phyloP scores from a whole-genome alignment of 805 yeast species.

The Starmerella stellata region DNA sequence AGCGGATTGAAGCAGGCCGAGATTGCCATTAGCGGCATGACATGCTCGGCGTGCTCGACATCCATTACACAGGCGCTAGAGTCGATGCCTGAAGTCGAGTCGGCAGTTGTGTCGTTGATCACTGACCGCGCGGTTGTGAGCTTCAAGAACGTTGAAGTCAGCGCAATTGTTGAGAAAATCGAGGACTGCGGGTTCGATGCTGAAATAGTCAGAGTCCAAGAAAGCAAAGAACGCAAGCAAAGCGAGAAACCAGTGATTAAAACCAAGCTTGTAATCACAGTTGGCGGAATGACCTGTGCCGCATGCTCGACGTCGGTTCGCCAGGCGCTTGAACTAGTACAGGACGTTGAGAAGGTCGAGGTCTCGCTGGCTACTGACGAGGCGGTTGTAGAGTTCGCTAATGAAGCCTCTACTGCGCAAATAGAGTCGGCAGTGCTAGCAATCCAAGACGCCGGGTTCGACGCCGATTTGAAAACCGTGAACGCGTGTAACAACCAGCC shows the following conservation, averaged over 20 bases:
- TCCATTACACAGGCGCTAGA: conserved; percentile 42
- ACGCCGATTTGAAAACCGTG: conserved; percentile 22
- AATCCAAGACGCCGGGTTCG: conserved; percentile 67
- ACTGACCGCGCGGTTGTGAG: conserved; percentile 54
- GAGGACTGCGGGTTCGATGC: conserved; percentile 69
- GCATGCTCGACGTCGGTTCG: conserved; percentile 60
- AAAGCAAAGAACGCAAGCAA: background rate
- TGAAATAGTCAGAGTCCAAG: conserved; percentile 2
- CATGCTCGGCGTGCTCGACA: conserved; percentile 72
- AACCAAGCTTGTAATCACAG: conserved; percentile 16
- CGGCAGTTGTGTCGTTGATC: conserved; percentile 48
- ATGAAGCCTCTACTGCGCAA: conserved; percentile 21
- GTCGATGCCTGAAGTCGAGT: conserved; percentile 32
- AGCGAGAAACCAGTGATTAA: background rate
- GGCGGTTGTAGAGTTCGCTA: conserved; percentile 39
- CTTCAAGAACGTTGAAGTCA: conserved; percentile 27
- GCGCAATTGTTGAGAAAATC: conserved; percentile 34
- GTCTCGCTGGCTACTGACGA: conserved; percentile 65
- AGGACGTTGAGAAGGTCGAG: conserved; percentile 36
- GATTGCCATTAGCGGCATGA: conserved; percentile 53
- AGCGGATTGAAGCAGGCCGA: conserved; percentile 3
- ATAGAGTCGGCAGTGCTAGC: conserved; percentile 27
- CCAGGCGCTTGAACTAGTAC: conserved; percentile 30
- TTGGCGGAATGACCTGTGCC: conserved; percentile 83
- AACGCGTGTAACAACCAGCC: conserved; percentile 1